Conservation (phyloP, 169 alveolate species). For the Plasmodium ovale region DNA sequence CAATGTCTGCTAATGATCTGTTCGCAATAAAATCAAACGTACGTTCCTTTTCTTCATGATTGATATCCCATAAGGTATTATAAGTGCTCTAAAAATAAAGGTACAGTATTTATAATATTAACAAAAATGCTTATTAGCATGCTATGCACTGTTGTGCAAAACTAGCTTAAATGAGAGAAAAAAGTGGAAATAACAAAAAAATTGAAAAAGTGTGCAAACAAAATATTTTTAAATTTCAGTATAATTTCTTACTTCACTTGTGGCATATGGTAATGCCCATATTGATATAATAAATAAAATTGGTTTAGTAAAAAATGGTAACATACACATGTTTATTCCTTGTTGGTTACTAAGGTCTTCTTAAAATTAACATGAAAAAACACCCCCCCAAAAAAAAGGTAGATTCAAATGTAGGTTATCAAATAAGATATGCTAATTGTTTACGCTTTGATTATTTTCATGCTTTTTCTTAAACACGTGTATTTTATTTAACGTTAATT, state of each 20-base stretch:
- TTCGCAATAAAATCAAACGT: neutral
- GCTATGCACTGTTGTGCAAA: too few relatives aligned
- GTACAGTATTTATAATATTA: neutral
- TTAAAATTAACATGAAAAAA: neutral
- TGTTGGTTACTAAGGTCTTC: neutral
- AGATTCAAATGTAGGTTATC: too few relatives aligned
- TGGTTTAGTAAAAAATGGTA: neutral
- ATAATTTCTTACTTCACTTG: neutral
- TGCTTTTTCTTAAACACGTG: too few relatives aligned
- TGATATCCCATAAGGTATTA: neutral
- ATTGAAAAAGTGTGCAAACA: neutral
- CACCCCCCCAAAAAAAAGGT: too few relatives aligned
- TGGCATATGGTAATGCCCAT: neutral
- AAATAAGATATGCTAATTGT: too few relatives aligned
- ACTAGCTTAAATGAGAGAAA: neutral
- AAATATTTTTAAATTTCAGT: neutral
- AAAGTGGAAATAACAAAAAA: too few relatives aligned
- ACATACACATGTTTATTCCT: neutral
- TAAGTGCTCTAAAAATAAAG: constrained; percentile 1
- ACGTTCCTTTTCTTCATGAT: neutral
- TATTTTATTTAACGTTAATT: too few relatives aligned
- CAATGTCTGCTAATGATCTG: constrained; percentile 8
- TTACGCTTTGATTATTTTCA: too few relatives aligned
- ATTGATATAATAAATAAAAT: neutral
- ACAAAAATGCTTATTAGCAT: too few relatives aligned